Evolutionary conservation across 2,329 filamentous ascomycete genomes (phyloP).

Genomic region (Herpotrichia juniperi): DNA sequence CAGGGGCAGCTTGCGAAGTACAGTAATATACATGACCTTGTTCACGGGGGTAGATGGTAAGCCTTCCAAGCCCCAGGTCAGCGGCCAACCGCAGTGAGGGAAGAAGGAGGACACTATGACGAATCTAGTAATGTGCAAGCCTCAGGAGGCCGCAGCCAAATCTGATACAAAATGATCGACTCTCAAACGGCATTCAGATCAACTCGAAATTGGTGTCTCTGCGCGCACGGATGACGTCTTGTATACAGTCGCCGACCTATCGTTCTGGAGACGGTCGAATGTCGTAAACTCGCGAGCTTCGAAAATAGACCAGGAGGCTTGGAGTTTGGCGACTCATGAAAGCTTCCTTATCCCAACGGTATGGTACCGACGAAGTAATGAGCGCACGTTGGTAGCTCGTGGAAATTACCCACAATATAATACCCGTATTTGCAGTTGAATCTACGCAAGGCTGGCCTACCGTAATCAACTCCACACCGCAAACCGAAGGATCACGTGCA

Average conservation of each 20-base stretch:
- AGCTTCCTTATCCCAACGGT: conserved; percentile 1
- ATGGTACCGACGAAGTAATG: conserved; percentile 8
- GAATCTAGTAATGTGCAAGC: too few species aligned
- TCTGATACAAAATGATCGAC: conserved; percentile 16
- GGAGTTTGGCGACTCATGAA: background rate
- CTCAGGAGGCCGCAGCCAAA: conserved; percentile 11
- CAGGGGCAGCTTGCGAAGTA: background rate
- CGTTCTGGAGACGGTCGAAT: too few species aligned
- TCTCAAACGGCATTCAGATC: conserved; percentile 12
- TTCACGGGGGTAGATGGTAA: background rate
- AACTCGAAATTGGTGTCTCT: background rate
- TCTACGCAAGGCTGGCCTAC: background rate
- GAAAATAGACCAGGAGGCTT: background rate
- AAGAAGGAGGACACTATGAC: too few species aligned
- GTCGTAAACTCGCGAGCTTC: background rate
- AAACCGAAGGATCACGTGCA: background rate
- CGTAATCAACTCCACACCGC: background rate
- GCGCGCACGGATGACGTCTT: background rate
- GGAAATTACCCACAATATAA: conserved; percentile 5
- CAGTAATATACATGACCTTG: conserved; percentile 1
- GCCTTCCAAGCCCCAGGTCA: conserved; percentile 1
- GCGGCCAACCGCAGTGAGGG: too few species aligned
- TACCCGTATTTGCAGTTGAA: background rate
- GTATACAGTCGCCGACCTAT: background rate
- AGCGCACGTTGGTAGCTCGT: conserved; percentile 2